These are phyloP conservation scores for Austroboletus novae-zelandiae DNA, from an alignment of 1,284 basidiomycete genomes.

Conservation along the genomic window DNA sequence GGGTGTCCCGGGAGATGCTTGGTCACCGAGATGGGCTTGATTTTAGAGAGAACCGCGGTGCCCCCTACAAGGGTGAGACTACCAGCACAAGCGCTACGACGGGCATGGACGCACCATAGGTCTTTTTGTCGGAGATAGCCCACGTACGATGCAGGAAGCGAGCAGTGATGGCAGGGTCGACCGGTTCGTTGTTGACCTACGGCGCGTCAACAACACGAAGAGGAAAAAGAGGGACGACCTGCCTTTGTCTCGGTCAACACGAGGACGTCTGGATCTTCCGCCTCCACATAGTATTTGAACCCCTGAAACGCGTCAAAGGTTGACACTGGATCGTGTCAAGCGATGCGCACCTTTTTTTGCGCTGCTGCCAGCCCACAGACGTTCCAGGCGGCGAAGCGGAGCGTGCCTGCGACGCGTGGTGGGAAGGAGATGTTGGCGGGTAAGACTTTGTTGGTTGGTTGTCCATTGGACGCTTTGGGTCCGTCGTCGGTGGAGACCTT, in stretches of 20 bases:
- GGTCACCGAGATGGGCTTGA: conserved; percentile 66
- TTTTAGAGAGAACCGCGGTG: conserved; percentile 78
- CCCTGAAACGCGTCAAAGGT: conserved; percentile 47
- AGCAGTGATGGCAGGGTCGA: conserved; percentile 52
- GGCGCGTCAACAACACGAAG: background rate
- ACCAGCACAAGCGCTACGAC: background rate
- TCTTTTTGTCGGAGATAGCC: conserved; percentile 73
- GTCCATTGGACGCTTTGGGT: conserved; percentile 39
- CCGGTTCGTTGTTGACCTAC: conserved; percentile 66
- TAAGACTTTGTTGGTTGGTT: conserved; percentile 71
- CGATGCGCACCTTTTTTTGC: conserved; percentile 62
- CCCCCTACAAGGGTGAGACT: conserved; percentile 53
- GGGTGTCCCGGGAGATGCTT: conserved; percentile 74
- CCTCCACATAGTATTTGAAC: conserved; percentile 75
- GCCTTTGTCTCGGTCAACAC: conserved; percentile 84
- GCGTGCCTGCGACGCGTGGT: conserved; percentile 42
- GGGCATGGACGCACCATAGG: conserved; percentile 53
- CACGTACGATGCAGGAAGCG: conserved; percentile 73
- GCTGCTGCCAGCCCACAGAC: conserved; percentile 68
- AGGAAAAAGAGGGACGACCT: background rate
- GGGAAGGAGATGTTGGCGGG: conserved; percentile 64
- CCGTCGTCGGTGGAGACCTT: conserved; percentile 13
- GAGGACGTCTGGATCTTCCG: conserved; percentile 79
- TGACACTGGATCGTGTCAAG: background rate
- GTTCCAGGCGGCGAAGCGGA: conserved; percentile 74